Percentiles rank a stretch among this genome's conserved stretches.
Evolutionary conservation across 2,329 filamentous ascomycete genomes (phyloP).

Genomic region (Aspergillus fijiensis): DNA sequence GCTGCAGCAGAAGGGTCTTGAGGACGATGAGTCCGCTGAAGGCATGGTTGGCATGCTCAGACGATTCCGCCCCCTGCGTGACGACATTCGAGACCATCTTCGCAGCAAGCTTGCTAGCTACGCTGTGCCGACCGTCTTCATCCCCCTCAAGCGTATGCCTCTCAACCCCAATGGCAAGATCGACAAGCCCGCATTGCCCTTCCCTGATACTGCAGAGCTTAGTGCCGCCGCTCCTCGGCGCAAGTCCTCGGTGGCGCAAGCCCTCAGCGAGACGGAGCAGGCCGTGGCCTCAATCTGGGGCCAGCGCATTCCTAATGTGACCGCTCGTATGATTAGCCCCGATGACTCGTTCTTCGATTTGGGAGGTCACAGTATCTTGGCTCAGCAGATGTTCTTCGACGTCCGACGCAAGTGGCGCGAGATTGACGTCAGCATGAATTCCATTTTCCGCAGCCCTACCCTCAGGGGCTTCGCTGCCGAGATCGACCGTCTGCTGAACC

Average conservation of each 20-base stretch:
- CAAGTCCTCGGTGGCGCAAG: constrained; percentile 49
- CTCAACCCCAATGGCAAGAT: constrained; percentile 87
- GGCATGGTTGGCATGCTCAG: constrained; percentile 57
- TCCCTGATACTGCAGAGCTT: constrained; percentile 71
- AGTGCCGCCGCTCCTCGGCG: constrained; percentile 55
- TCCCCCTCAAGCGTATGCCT: constrained; percentile 70
- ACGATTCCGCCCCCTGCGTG: constrained; percentile 60
- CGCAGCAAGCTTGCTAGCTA: constrained; percentile 71
- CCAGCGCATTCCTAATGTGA: constrained; percentile 64
- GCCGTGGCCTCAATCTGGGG: constrained; percentile 72
- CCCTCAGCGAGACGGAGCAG: constrained; percentile 60
- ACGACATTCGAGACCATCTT: constrained; percentile 65
- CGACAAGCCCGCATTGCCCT: constrained; percentile 75
- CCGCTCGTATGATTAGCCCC: constrained; percentile 64
- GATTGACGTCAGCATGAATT: constrained; percentile 67
- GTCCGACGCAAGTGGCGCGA: constrained; percentile 62
- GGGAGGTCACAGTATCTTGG: constrained; percentile 77
- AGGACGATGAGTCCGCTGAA: constrained; percentile 52
- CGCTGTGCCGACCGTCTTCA: constrained; percentile 72
- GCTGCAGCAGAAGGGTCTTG: constrained; percentile 56
- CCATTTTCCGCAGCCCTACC: constrained; percentile 68
- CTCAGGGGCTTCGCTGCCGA: constrained; percentile 58
- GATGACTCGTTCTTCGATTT: constrained; percentile 73
- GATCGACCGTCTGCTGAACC: constrained; percentile 52
- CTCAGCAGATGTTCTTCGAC: constrained; percentile 75